A percentile compares a stretch with the other conserved stretches of the same genome.
Evolutionary conservation across 2,329 filamentous ascomycete genomes (phyloP).

Genomic region (Chrysosporium queenslandicum): DNA sequence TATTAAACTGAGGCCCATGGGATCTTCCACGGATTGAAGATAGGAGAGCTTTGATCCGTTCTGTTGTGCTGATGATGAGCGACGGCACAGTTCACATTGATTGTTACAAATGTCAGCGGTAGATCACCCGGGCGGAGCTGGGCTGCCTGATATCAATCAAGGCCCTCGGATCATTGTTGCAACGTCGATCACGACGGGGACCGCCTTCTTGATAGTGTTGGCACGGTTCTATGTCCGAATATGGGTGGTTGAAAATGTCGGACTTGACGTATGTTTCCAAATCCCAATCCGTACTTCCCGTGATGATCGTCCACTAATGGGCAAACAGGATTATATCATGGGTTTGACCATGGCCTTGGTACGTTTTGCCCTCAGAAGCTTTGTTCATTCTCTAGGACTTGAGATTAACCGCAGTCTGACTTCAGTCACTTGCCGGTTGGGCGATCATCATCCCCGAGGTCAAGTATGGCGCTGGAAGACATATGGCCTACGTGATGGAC

Average conservation of each 20-base stretch:
- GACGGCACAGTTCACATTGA: background rate
- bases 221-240: background rate
- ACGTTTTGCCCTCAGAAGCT: background rate
- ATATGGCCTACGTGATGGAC: background rate
- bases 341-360: constrained; percentile 1
- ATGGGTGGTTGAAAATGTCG: background rate
- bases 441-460: background rate
- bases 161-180: background rate
- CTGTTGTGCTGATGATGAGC: background rate
- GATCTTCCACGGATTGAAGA: background rate
- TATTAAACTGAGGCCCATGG: background rate
- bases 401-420: background rate
- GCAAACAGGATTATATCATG: background rate
- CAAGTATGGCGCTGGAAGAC: background rate
- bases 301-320: background rate
- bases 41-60: background rate
- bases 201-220: background rate
- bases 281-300: background rate
- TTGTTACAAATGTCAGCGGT: background rate
- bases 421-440: background rate
- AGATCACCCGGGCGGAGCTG: background rate
- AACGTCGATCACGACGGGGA: background rate
- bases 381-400: background rate
- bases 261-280: background rate
- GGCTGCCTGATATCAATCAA: background rate